These are phyloP conservation scores for Syzygium jambos DNA, from an alignment of 345 rosid genomes.

Conservation along the genomic window DNA sequence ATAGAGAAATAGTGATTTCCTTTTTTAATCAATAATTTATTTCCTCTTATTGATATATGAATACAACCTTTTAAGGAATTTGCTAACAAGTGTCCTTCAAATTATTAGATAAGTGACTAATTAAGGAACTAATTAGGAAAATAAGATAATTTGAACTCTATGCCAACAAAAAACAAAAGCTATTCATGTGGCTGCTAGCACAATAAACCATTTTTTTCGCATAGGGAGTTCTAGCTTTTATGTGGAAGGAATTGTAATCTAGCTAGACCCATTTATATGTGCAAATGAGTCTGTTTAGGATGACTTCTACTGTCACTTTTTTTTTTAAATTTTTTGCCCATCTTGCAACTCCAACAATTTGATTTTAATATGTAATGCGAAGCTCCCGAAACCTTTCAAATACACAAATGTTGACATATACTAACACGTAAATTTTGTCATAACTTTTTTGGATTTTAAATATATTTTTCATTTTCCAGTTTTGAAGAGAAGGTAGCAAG, in stretches of 20 bases:
- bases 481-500: background rate
- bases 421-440: background rate
- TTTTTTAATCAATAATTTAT: too few relatives aligned
- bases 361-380: background rate
- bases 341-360: rapidly evolving
- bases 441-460: background rate
- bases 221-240: rapidly evolving
- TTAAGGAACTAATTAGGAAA: background rate
- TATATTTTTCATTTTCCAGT: background rate
- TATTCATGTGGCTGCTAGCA: background rate
- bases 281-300: background rate
- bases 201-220: background rate
- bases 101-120: background rate
- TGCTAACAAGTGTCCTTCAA: rapidly evolving
- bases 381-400: background rate
- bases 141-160: background rate
- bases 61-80: background rate
- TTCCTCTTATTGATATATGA: background rate
- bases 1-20: background rate
- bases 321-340: background rate
- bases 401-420: background rate
- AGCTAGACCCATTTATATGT: background rate
- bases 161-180: background rate
- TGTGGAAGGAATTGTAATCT: background rate
- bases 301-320: background rate